Percentiles rank a stretch among this genome's conserved stretches.
phyloP scores from a whole-genome alignment of 495 filamentous ascomycete species.

The Penicillium samsonianum region DNA sequence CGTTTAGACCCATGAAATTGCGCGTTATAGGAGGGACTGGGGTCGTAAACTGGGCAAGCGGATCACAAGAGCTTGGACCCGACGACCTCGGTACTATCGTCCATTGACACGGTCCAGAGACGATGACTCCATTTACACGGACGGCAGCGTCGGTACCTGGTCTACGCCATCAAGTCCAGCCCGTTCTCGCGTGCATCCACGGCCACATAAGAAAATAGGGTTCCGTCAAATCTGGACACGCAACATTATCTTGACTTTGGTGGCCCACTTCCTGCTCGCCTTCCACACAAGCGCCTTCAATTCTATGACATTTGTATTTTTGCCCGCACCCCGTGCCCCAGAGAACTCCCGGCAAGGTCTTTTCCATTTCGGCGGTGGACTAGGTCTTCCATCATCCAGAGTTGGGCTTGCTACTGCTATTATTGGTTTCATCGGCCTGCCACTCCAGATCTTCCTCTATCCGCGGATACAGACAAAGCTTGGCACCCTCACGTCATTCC shows the following conservation, averaged over 20 bases:
- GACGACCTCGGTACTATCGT: slow-evolving; percentile 33
- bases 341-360: slow-evolving; percentile 47
- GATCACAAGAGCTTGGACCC: slow-evolving; percentile 36
- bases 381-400: slow-evolving; percentile 65
- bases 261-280: slow-evolving; percentile 67
- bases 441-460: slow-evolving; percentile 71
- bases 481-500: slow-evolving; percentile 63
- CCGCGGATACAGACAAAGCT: slow-evolving; percentile 59
- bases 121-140: slow-evolving; percentile 36
- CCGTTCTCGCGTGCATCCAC: slow-evolving; percentile 20
- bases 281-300: slow-evolving; percentile 77
- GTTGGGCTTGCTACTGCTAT: slow-evolving; percentile 70
- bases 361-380: slow-evolving; percentile 70
- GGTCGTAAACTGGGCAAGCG: slow-evolving; percentile 50
- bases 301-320: slow-evolving; percentile 69
- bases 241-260: slow-evolving; percentile 61
- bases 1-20: slow-evolving; percentile 51
- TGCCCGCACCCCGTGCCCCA: slow-evolving; percentile 63
- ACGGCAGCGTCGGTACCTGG: slow-evolving; percentile 29
- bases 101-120: slow-evolving; percentile 29
- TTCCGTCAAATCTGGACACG: slow-evolving; percentile 63
- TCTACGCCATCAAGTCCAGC: slow-evolving; percentile 33
- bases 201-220: slow-evolving; percentile 39
- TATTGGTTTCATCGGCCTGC: slow-evolving; percentile 69
- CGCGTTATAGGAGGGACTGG: slow-evolving; percentile 49